A percentile compares a stretch with the other conserved stretches of the same genome.
phyloP scores from a whole-genome alignment of 441 rosid species.

The Iberis amara region DNA sequence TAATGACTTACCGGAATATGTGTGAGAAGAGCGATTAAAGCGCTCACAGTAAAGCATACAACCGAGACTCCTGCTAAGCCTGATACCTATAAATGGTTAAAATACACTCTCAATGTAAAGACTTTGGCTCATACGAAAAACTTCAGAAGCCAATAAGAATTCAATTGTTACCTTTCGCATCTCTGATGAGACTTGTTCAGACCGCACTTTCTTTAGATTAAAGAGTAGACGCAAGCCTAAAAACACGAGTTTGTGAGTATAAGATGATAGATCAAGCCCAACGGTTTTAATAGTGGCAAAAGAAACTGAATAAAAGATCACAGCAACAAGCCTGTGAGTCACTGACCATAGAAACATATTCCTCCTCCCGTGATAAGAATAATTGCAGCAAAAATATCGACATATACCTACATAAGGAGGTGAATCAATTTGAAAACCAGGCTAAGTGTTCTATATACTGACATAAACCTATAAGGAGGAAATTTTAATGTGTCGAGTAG shows the following conservation, averaged over 20 bases:
- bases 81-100: conserved; percentile 39
- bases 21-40: conserved; percentile 43
- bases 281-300: conserved; percentile 3
- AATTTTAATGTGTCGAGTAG: no score
- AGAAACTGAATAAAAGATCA: background rate
- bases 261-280: conserved; percentile 6
- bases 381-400: conserved; percentile 37
- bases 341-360: conserved; percentile 54
- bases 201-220: conserved; percentile 46
- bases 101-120: conserved; percentile 1
- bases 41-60: conserved; percentile 47
- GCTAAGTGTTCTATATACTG: no score
- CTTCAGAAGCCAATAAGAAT: conserved; percentile 5
- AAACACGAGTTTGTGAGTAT: conserved; percentile 5
- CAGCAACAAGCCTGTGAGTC: conserved; percentile 11
- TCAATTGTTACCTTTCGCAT: conserved; percentile 46
- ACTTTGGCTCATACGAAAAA: no score
- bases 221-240: conserved; percentile 42
- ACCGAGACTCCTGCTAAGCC: conserved; percentile 51
- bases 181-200: conserved; percentile 49
- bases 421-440: no score
- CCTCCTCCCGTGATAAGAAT: conserved; percentile 49
- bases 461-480: no score
- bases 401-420: conserved; percentile 44
- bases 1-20: conserved; percentile 42